Evolutionary conservation across 345 rosid species (phyloP).

Genomic region (Physaria fendleri): DNA sequence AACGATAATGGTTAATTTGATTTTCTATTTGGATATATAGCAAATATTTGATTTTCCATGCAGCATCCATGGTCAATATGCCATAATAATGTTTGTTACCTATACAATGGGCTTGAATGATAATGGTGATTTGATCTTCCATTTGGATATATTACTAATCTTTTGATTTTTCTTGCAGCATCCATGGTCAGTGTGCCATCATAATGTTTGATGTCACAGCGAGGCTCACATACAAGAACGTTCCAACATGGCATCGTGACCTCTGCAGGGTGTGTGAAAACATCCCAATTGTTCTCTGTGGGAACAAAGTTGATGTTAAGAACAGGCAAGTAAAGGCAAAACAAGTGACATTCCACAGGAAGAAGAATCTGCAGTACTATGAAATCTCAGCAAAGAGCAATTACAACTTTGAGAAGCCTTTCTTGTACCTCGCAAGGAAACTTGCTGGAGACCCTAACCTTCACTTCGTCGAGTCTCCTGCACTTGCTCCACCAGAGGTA

Average conservation of each 20-base stretch:
- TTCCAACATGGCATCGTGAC: slow-evolving; percentile 98
- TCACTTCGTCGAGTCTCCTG: no score
- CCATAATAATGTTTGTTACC: no score
- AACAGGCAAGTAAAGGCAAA: slow-evolving; percentile 95
- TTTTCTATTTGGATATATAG: no score
- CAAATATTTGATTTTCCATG: no score
- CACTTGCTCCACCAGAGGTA: no score
- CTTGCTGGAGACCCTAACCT: no score
- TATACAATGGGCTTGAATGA: background rate
- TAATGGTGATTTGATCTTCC: background rate
- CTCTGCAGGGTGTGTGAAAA: slow-evolving; percentile 93
- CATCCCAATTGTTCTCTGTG: slow-evolving; percentile 86
- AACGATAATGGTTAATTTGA: no score
- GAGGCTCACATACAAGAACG: slow-evolving; percentile 91
- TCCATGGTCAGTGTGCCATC: slow-evolving; percentile 97
- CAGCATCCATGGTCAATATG: no score
- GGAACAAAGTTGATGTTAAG: slow-evolving; percentile 93
- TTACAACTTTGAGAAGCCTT: no score
- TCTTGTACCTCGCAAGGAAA: no score
- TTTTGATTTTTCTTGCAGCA: slow-evolving; percentile 42
- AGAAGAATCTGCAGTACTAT: slow-evolving; percentile 88
- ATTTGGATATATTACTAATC: background rate
- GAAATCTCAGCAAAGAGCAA: slow-evolving; percentile 95
- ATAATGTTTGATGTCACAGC: slow-evolving; percentile 99
- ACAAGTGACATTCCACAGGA: slow-evolving; percentile 88